Evolutionary conservation across 2,329 filamentous ascomycete species (phyloP), one percentile per base, ranked within the genome.

Genomic region (Bimuria novae-zelandiae): DNA sequence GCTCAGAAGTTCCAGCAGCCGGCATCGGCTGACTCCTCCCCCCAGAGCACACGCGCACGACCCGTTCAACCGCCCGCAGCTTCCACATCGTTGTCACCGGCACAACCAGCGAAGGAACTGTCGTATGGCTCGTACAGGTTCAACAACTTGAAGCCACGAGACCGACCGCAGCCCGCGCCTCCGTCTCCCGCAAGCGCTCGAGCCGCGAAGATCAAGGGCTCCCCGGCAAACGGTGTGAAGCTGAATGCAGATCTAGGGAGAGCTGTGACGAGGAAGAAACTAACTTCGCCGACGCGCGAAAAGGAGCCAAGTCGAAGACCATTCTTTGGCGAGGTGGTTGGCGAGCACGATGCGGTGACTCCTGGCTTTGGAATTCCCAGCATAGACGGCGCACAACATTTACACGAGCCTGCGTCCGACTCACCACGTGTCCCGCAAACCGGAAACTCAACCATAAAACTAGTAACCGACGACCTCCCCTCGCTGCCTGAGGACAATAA

Each of bases 1-100:
- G 71, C 72, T 1, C 67, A 73, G 54, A 62, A 69, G 22, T 75
- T 75, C 54, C 70, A 73, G 53, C 69, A 69, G 17, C 62, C 70
- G 12, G 57, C 69, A 17, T 63, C 65, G 14, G 61, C 63, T 17
- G 60, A 67, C 1, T 63, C 63, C 7, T 68, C 67, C 30, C 68
- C 70, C 12, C 44, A 52, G 19, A 36, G 61, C 56, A 39, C 62
- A 53, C 52, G 57, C 35, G 37, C 41, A 27, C 59, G 56, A 37
- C 44, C 52, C 1, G 40, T 54, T 11, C 61, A 56, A 32, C 44
- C 54, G 16, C 29, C 56, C 8, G 32, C 49, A 11, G 39, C 60
- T 6, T 55, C 59, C 4, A 27, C 57, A 7, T 30, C 50, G 36
- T 57, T 55, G 12, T 64, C 66, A 4, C 62, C 67, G n/a, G 59